Conservation (phyloP, 805 yeast genomes). For the Ogataea allantospora region DNA sequence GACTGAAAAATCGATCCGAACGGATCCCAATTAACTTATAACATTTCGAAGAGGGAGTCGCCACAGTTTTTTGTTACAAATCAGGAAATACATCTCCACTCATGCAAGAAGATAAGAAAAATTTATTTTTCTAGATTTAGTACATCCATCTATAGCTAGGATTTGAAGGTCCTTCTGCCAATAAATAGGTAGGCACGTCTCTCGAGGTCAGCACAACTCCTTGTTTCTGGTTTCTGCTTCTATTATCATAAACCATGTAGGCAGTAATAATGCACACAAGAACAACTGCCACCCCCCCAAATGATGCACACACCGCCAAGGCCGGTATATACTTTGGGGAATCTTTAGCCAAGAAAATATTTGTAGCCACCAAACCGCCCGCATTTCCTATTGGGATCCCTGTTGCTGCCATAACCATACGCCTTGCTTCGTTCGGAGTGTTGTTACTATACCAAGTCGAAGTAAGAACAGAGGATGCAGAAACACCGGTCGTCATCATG, state of each 20-base stretch:
- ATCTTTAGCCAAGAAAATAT: constrained; percentile 48
- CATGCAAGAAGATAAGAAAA: too few species aligned
- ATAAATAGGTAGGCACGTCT: constrained; percentile 41
- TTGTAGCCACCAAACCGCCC: constrained; percentile 56
- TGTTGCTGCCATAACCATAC: constrained; percentile 46
- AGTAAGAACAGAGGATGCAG: constrained; percentile 47
- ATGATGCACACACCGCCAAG: constrained; percentile 44
- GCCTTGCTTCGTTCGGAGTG: constrained; percentile 43
- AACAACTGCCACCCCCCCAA: constrained; percentile 43
- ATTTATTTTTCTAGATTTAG: too few species aligned
- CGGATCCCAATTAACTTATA: too few species aligned
- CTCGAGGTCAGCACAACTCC: constrained; percentile 37
- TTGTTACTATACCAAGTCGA: constrained; percentile 53
- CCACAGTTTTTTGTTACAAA: background rate
- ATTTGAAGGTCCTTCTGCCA: constrained; percentile 44
- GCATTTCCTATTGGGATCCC: constrained; percentile 56
- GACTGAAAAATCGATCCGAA: too few species aligned
- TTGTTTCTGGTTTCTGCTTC: constrained; percentile 38
- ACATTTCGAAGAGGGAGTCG: background rate
- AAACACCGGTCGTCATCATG: constrained; percentile 47
- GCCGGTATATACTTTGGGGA: constrained; percentile 54
- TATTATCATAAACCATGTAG: constrained; percentile 43
- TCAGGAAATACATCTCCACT: background rate
- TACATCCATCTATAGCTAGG: constrained; percentile 48
- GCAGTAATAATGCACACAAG: constrained; percentile 16